Evolutionary conservation across 129 eudicot species (phyloP).

Genomic region (Apium graveolens): DNA sequence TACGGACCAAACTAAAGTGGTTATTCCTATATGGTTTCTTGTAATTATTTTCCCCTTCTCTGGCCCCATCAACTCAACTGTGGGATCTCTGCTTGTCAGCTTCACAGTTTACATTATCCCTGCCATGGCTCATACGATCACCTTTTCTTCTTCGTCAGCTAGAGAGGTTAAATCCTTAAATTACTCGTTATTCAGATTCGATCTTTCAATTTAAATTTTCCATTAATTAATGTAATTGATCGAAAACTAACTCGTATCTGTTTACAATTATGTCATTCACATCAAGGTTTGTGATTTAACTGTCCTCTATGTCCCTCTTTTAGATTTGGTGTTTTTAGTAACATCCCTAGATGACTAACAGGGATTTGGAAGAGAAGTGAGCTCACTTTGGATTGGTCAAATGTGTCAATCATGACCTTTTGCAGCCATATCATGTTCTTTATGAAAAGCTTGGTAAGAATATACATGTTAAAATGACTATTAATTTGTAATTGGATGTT

Average conservation of each 20-base stretch:
- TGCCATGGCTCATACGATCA: slow-evolving; percentile 78
- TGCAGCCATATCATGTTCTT: too few species aligned
- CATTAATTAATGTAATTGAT: not conserved
- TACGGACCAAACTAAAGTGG: slow-evolving; percentile 12
- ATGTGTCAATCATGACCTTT: too few species aligned
- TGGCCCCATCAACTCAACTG: slow-evolving; percentile 89
- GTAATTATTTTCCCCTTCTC: slow-evolving; percentile 81
- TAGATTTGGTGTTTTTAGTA: too few species aligned
- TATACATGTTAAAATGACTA: too few species aligned
- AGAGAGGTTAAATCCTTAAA: slow-evolving; percentile 43
- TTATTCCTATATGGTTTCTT: slow-evolving; percentile 80
- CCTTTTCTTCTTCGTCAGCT: slow-evolving; percentile 51
- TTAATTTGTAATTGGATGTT: too few species aligned
- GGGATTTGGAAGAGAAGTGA: too few species aligned
- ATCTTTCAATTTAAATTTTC: not conserved
- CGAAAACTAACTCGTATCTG: not conserved
- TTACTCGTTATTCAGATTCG: not conserved
- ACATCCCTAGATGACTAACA: too few species aligned
- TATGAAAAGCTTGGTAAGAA: too few species aligned
- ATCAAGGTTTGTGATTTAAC: too few species aligned
- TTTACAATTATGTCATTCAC: not conserved
- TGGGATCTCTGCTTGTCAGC: slow-evolving; percentile 81
- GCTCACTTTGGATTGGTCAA: too few species aligned
- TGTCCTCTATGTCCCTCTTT: too few species aligned
- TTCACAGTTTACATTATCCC: slow-evolving; percentile 86